These are phyloP conservation scores for Fusarium armeniacum DNA, from an alignment of 2,329 filamentous ascomycete species.

Conservation along the genomic window DNA sequence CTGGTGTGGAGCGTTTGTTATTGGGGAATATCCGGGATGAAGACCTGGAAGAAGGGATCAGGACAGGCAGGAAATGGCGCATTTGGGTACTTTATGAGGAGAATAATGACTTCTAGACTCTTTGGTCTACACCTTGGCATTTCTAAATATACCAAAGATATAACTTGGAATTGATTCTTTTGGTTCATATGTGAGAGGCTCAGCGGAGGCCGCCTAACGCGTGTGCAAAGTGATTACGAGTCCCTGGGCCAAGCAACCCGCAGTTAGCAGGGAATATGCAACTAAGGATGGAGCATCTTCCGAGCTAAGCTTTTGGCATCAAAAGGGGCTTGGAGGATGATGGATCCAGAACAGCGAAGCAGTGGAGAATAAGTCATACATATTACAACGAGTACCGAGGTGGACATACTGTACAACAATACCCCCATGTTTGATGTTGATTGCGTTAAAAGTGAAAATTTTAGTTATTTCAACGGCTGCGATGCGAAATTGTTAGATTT, in stretches of 20 bases:
- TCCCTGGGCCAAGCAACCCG: constrained; percentile 25
- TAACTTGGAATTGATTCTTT: constrained; percentile 2
- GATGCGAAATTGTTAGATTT: constrained; percentile 3
- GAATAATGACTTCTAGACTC: constrained; percentile 20
- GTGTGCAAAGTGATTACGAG: constrained; percentile 40
- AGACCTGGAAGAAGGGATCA: constrained; percentile 16
- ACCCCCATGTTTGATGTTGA: constrained; percentile 37
- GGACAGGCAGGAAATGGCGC: constrained; percentile 25
- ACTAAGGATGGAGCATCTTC: constrained; percentile 17
- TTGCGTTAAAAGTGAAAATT: constrained; percentile 13
- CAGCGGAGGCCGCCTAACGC: constrained; percentile 39
- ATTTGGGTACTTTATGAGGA: constrained; percentile 39
- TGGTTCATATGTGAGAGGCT: constrained; percentile 31
- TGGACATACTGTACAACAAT: constrained; percentile 14
- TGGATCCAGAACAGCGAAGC: constrained; percentile 16
- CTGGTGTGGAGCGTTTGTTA: constrained; percentile 34
- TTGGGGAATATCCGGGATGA: constrained; percentile 19
- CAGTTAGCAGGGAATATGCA: constrained; percentile 22
- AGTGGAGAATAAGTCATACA: constrained; percentile 26
- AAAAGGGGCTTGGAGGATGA: constrained; percentile 26
- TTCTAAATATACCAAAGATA: constrained; percentile 42
- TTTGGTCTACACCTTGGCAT: constrained; percentile 41
- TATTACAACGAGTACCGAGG: constrained; percentile 3
- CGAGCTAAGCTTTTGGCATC: constrained; percentile 37
- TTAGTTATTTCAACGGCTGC: constrained; percentile 8